These are phyloP conservation scores for Stenogyne calaminthoides DNA, from an alignment of 305 asterid genomes.

Conservation along the genomic window DNA sequence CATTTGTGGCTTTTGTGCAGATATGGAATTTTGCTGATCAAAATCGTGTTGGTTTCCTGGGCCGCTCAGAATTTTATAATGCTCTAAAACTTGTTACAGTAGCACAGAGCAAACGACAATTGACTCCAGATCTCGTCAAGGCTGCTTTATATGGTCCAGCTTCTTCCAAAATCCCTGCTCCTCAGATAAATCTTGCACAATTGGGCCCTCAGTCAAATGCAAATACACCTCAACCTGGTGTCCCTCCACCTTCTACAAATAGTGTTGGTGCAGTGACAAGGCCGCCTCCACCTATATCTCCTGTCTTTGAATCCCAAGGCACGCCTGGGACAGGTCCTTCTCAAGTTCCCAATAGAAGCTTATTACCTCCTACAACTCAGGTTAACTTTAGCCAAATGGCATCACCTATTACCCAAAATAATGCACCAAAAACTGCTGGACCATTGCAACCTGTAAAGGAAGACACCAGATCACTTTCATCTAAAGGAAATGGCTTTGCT, in stretches of 20 bases:
- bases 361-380: conserved; percentile 45
- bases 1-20: conserved; percentile 51
- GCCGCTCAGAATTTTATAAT: conserved; percentile 72
- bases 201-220: conserved; percentile 52
- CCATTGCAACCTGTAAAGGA: conserved; percentile 46
- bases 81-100: conserved; percentile 90
- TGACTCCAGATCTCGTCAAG: conserved; percentile 79
- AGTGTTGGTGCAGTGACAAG: conserved; percentile 43
- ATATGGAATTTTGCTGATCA: conserved; percentile 82
- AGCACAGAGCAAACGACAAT: conserved; percentile 74
- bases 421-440: conserved; percentile 46
- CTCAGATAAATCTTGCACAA: conserved; percentile 61
- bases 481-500: conserved; percentile 64
- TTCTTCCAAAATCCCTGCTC: conserved; percentile 81
- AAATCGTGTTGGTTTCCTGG: conserved; percentile 60
- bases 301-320: conserved; percentile 52
- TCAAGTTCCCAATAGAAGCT: conserved; percentile 44
- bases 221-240: conserved; percentile 43
- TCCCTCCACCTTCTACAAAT: conserved; percentile 45
- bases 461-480: conserved; percentile 45
- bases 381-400: conserved; percentile 42
- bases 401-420: conserved; percentile 46
- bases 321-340: conserved; percentile 53
- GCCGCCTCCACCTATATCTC: conserved; percentile 56
- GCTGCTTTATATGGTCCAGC: conserved; percentile 86